Conservation (phyloP, 148 eudicot genomes). For the Rhododendron williamsianum region DNA sequence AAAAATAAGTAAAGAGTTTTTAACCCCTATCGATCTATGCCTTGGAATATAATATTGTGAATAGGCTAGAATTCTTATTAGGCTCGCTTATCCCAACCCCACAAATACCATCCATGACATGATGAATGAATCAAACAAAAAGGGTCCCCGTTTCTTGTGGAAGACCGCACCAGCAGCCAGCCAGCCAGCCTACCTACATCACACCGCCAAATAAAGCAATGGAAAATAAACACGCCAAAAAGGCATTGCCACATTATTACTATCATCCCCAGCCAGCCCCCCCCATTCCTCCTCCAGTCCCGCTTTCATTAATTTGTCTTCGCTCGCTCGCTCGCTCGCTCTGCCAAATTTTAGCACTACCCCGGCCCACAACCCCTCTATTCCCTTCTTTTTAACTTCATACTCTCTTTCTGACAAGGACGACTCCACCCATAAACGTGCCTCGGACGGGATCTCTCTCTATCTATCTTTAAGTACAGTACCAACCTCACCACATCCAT, state of each 20-base stretch:
- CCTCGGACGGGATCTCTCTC: background rate
- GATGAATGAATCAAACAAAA: background rate
- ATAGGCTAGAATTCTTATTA: too few species aligned
- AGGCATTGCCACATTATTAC: background rate
- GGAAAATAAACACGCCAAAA: background rate
- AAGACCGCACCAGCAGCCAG: background rate
- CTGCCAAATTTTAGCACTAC: background rate
- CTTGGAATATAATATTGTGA: too few species aligned
- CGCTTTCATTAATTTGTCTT: background rate
- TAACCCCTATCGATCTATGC: too few species aligned
- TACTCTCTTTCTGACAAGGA: background rate
- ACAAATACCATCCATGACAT: too few species aligned
- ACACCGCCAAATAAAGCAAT: background rate
- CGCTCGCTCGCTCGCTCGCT: background rate
- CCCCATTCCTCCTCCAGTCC: background rate
- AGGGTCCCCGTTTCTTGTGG: background rate
- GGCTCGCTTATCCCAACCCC: background rate
- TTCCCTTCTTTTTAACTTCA: background rate
- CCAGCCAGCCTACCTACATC: background rate
- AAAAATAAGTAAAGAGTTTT: too few species aligned
- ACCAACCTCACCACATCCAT: background rate
- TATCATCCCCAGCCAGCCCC: too few species aligned
- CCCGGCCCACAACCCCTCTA: background rate
- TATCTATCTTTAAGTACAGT: background rate
- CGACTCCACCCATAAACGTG: background rate